These are phyloP conservation scores for Peniophora sp. DNA, from an alignment of 1,284 basidiomycete genomes.

Conservation along the genomic window DNA sequence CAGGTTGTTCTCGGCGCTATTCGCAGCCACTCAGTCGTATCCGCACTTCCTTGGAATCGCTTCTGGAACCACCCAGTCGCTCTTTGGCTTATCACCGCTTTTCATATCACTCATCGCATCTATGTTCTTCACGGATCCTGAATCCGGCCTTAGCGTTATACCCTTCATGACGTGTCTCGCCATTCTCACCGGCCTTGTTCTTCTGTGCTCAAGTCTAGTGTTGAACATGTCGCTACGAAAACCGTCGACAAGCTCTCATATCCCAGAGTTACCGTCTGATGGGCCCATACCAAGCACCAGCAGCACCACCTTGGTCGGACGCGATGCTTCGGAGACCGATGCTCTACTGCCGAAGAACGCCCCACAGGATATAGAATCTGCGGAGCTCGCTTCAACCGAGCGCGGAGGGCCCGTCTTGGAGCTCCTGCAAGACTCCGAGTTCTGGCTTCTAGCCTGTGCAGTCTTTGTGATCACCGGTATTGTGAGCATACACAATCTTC, in stretches of 20 bases:
- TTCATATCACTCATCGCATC: conserved; percentile 63
- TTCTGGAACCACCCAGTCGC: conserved; percentile 57
- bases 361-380: conserved; percentile 10
- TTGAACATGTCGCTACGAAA: conserved; percentile 21
- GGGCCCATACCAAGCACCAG: conserved; percentile 3
- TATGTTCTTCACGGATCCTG: conserved; percentile 42
- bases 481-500: conserved; percentile 32
- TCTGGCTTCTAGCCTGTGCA: conserved; percentile 46
- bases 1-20: conserved; percentile 65
- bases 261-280: too few relatives aligned
- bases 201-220: conserved; percentile 44
- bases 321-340: conserved; percentile 31
- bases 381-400: conserved; percentile 16
- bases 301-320: neutral
- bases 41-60: conserved; percentile 56
- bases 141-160: conserved; percentile 45
- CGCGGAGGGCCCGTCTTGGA: conserved; percentile 29
- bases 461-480: conserved; percentile 50
- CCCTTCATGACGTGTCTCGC: conserved; percentile 52
- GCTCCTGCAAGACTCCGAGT: conserved; percentile 47
- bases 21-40: conserved; percentile 66
- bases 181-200: conserved; percentile 39
- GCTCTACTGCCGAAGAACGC: conserved; percentile 26
- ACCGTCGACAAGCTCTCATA: neutral
- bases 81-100: conserved; percentile 72